Conservation (phyloP, 257 asterid genomes). For the Eucommia ulmoides region DNA sequence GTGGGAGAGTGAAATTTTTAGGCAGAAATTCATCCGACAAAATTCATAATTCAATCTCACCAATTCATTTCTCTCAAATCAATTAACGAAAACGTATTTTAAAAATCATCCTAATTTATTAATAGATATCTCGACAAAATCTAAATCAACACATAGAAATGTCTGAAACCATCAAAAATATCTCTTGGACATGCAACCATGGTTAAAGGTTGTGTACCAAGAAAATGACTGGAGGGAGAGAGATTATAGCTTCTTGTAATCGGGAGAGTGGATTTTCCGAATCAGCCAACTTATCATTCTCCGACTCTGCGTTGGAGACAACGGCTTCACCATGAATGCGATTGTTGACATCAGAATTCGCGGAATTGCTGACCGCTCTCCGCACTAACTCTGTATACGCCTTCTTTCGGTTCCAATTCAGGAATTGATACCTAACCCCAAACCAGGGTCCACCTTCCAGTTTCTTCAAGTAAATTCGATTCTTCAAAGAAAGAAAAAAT, state of each 20-base stretch:
- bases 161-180: background rate
- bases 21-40: background rate
- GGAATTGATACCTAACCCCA: constrained; percentile 11
- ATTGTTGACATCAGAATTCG: constrained; percentile 24
- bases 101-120: no score
- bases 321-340: constrained; percentile 18
- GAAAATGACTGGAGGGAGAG: constrained; percentile 39
- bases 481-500: constrained; percentile 13
- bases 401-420: constrained; percentile 17
- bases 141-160: no score
- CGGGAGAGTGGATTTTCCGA: constrained; percentile 22
- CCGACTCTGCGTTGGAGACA: constrained; percentile 9
- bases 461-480: constrained; percentile 17
- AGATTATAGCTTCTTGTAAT: constrained; percentile 37
- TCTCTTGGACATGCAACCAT: background rate
- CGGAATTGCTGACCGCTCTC: constrained; percentile 15
- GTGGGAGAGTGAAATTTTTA: no score
- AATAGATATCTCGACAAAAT: no score
- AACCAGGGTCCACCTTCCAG: constrained; percentile 13
- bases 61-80: no score
- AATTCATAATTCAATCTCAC: background rate
- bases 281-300: constrained; percentile 15
- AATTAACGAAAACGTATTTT: no score
- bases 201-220: constrained; percentile 25
- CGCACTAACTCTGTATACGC: constrained; percentile 21